Evolutionary conservation across 1,284 basidiomycete species (phyloP).

Genomic region (Pseudozyma pruni): DNA sequence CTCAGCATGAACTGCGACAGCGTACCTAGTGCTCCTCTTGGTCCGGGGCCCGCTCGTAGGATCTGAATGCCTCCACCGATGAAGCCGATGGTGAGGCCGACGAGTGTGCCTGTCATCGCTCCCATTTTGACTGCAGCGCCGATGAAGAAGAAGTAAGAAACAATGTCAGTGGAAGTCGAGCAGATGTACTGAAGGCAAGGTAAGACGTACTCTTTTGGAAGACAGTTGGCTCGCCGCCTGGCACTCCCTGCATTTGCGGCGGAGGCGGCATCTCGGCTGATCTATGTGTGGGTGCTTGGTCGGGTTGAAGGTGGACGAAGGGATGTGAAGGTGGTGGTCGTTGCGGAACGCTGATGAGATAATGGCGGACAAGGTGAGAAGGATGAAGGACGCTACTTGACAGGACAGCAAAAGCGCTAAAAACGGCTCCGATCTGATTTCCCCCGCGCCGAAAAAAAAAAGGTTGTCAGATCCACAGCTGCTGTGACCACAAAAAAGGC

Average conservation of each 20-base stretch:
- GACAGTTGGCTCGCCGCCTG: slow-evolving; percentile 44
- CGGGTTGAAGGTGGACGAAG: not conserved
- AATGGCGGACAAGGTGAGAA: not conserved
- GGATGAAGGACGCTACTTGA: not conserved
- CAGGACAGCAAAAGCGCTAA: not conserved
- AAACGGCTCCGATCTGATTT: slow-evolving; percentile 7
- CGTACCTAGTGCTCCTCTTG: slow-evolving; percentile 57
- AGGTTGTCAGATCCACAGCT: not conserved
- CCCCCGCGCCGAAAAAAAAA: not conserved
- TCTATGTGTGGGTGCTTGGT: too few species aligned
- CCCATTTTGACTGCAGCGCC: slow-evolving; percentile 58
- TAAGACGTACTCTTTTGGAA: slow-evolving; percentile 47
- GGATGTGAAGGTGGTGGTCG: not conserved
- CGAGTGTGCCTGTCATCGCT: slow-evolving; percentile 64
- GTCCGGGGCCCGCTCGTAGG: slow-evolving; percentile 61
- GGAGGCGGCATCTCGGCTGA: slow-evolving; percentile 34
- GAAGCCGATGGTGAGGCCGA: slow-evolving; percentile 64
- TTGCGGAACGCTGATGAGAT: not conserved
- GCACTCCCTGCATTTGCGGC: slow-evolving; percentile 43
- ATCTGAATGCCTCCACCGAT: slow-evolving; percentile 65
- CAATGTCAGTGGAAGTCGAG: not conserved
- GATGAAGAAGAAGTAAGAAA: not conserved
- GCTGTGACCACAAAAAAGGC: not conserved
- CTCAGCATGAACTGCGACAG: slow-evolving; percentile 64
- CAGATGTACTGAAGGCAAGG: not conserved